Evolutionary conservation across 1,284 basidiomycete species (phyloP).

Genomic region (Vanrija sp.): DNA sequence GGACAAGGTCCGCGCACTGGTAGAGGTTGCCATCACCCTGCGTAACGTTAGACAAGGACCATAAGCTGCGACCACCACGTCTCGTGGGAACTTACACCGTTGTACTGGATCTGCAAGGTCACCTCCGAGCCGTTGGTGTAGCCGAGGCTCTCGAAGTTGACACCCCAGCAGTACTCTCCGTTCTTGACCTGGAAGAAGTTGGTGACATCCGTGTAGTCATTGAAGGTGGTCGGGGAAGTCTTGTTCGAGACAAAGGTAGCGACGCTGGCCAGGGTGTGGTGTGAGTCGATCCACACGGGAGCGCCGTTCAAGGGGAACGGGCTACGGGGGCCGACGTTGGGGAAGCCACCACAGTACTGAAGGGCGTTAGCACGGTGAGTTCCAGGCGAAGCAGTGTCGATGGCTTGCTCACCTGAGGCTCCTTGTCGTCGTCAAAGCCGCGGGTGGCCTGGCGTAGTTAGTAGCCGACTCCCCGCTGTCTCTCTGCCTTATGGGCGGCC

Average conservation of each 20-base stretch:
- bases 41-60: conserved; percentile 37
- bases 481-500: neutral
- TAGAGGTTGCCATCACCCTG: conserved; percentile 65
- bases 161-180: conserved; percentile 60
- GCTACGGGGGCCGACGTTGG: conserved; percentile 53
- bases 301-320: conserved; percentile 60
- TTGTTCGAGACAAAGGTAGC: conserved; percentile 56
- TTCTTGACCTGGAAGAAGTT: conserved; percentile 57
- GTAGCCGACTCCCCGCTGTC: too few species aligned
- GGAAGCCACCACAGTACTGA: conserved; percentile 49
- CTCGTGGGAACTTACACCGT: conserved; percentile 28
- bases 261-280: conserved; percentile 49
- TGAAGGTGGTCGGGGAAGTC: conserved; percentile 57
- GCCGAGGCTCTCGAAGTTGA: conserved; percentile 55
- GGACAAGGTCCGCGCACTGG: conserved; percentile 71
- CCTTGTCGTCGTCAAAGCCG: conserved; percentile 60
- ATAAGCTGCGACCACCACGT: too few species aligned
- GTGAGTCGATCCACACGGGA: conserved; percentile 34
- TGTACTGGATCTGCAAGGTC: conserved; percentile 35
- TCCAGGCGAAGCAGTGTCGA: conserved; percentile 14
- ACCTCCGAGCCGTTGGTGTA: conserved; percentile 51
- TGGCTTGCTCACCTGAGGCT: conserved; percentile 62
- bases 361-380: neutral
- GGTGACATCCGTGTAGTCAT: conserved; percentile 57
- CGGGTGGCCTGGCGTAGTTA: conserved; percentile 49